Percentiles rank a stretch among this genome's conserved stretches.
These are phyloP conservation scores for Vaucheria bursata DNA, from an alignment of 352 stramenopile species.

Conservation along the genomic window DNA sequence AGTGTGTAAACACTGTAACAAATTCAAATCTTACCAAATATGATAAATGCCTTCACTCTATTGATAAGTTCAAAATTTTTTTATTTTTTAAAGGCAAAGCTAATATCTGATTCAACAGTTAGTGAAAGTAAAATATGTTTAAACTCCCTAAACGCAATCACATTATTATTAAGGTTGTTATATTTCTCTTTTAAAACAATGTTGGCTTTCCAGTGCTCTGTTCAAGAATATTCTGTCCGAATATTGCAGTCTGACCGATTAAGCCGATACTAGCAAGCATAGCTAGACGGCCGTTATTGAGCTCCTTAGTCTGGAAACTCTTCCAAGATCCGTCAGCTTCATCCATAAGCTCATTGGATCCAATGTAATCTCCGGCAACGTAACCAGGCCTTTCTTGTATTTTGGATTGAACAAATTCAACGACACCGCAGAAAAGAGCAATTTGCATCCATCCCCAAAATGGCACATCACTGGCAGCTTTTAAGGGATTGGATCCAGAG, in stretches of 20 bases:
- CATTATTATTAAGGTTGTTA: too few relatives aligned
- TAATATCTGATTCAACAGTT: too few relatives aligned
- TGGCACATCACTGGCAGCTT: neutral
- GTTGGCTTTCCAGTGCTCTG: conserved; percentile 2
- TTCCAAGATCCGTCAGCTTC: conserved; percentile 21
- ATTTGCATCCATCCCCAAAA: conserved; percentile 23
- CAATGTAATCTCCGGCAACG: conserved; percentile 35
- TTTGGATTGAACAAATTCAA: conserved; percentile 40
- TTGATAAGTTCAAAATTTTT: too few relatives aligned
- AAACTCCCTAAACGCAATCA: too few relatives aligned
- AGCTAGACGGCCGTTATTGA: neutral
- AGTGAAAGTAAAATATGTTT: too few relatives aligned
- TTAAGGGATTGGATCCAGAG: neutral
- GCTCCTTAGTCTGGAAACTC: conserved; percentile 14
- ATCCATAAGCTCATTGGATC: conserved; percentile 32
- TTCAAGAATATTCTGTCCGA: conserved; percentile 8
- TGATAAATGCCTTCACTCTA: too few relatives aligned
- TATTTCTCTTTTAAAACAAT: conserved; percentile 3
- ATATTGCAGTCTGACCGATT: conserved; percentile 10
- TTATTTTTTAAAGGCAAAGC: too few relatives aligned
- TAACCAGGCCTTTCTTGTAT: conserved; percentile 1
- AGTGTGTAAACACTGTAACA: too few relatives aligned
- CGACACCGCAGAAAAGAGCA: conserved; percentile 28
- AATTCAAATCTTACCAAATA: too few relatives aligned
- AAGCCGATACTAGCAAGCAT: conserved; percentile 3